A percentile compares a stretch with the other conserved stretches of the same genome.
phyloP scores from a whole-genome alignment of 23 red algal genomes.

The Gracilaria gracilis region DNA sequence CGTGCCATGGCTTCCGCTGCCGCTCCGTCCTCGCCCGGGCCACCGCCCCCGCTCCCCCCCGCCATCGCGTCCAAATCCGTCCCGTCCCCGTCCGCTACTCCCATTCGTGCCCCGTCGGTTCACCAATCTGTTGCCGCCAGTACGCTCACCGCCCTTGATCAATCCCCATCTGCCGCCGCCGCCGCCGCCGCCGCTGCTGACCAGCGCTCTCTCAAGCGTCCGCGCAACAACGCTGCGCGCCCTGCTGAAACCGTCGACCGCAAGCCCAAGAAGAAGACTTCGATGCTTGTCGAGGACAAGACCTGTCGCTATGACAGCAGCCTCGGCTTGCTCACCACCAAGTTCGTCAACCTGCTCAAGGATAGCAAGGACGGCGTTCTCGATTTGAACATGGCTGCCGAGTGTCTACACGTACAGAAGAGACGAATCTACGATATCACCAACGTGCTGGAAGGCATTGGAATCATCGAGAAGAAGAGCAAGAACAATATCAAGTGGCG shows the following conservation, averaged over 20 bases:
- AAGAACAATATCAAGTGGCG: slow-evolving; percentile 99
- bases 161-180: not conserved
- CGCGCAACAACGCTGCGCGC: not conserved
- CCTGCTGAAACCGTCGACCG: not conserved
- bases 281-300: slow-evolving; percentile 25
- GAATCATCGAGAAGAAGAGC: slow-evolving; percentile 94
- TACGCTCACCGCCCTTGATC: not conserved
- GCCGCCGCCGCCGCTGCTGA: not conserved
- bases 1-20: slow-evolving; percentile 26
- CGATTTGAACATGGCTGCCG: slow-evolving; percentile 92
- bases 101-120: not conserved
- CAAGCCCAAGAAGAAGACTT: slow-evolving; percentile 28
- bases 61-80: not conserved
- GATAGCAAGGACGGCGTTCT: slow-evolving; percentile 79
- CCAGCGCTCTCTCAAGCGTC: slow-evolving; percentile 27
- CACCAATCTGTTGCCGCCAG: not conserved
- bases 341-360: slow-evolving; percentile 95
- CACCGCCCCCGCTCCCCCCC: slow-evolving; percentile 29
- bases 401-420: slow-evolving; percentile 91
- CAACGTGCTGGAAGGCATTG: slow-evolving; percentile 99
- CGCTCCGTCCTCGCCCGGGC: slow-evolving; percentile 18
- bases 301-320: slow-evolving; percentile 87
- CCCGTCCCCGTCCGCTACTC: not conserved
- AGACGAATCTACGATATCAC: slow-evolving; percentile 99
- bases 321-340: slow-evolving; percentile 88